Percentiles rank a stretch among this genome's conserved stretches.
Evolutionary conservation across 805 yeast genomes (phyloP).

Genomic region (Barnettozyma sucrosica): DNA sequence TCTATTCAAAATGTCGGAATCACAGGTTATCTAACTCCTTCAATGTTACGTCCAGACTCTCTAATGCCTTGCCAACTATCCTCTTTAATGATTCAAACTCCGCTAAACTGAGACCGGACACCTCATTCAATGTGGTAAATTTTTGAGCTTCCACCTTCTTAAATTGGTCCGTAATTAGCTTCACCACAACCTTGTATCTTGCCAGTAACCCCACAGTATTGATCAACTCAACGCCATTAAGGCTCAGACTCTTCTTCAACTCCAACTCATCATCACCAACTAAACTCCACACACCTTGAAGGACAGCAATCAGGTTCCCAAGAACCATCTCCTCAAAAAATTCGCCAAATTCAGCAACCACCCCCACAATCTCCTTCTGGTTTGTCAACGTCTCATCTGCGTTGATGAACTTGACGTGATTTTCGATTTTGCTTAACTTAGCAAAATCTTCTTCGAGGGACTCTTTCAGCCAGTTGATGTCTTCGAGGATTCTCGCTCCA

Average conservation of each 20-base stretch:
- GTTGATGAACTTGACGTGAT: constrained; percentile 8
- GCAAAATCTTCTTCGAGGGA: constrained; percentile 4
- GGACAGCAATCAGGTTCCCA: constrained; percentile 6
- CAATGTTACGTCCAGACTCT: background rate
- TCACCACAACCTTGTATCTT: constrained; percentile 1
- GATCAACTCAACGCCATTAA: background rate
- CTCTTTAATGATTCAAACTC: constrained; percentile 3
- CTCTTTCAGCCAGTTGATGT: constrained; percentile 8
- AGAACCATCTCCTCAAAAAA: constrained; percentile 10
- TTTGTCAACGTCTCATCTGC: constrained; percentile 11
- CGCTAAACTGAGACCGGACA: background rate
- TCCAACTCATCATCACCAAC: background rate
- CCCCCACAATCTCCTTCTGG: constrained; percentile 8
- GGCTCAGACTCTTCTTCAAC: background rate
- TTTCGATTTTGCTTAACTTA: constrained; percentile 4
- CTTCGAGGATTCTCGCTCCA: constrained; percentile 1
- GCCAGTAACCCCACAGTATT: background rate
- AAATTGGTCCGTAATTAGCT: constrained; percentile 1
- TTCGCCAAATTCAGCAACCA: constrained; percentile 8
- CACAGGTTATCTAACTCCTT: background rate
- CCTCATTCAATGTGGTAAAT: background rate
- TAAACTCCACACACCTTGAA: constrained; percentile 1
- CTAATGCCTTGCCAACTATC: background rate
- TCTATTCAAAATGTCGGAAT: background rate
- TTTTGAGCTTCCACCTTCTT: background rate